These are phyloP conservation scores for Spathaspora sp. DNA, from an alignment of 805 yeast genomes.

Conservation along the genomic window DNA sequence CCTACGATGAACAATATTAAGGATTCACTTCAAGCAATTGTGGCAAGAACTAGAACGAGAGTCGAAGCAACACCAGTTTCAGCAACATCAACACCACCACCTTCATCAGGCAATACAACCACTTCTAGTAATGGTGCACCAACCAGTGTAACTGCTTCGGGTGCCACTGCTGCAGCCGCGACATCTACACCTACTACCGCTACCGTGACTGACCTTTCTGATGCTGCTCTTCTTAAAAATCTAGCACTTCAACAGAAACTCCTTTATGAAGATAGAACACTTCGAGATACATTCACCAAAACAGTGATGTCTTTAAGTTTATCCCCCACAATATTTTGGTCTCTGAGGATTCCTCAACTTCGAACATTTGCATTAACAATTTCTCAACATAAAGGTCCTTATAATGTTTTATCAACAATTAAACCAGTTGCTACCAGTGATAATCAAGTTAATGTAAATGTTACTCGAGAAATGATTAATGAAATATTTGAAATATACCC, in stretches of 20 bases:
- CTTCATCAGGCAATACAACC: constrained; percentile 3
- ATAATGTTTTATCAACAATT: constrained; percentile 89
- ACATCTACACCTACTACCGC: constrained; percentile 9
- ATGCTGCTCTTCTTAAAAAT: constrained; percentile 58
- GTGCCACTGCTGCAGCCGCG: constrained; percentile 11
- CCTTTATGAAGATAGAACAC: constrained; percentile 60
- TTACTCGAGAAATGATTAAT: constrained; percentile 84
- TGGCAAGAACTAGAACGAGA: constrained; percentile 60
- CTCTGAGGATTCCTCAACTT: constrained; percentile 70
- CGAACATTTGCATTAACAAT: constrained; percentile 83
- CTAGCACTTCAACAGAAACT: constrained; percentile 75
- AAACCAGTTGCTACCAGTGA: constrained; percentile 92
- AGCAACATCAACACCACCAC: constrained; percentile 7
- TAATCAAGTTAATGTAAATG: constrained; percentile 88
- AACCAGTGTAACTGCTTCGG: constrained; percentile 9
- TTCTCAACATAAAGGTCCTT: constrained; percentile 87
- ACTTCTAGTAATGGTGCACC: constrained; percentile 4
- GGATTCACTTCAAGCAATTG: constrained; percentile 61
- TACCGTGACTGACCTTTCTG: constrained; percentile 19
- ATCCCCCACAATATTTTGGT: constrained; percentile 84
- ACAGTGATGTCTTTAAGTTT: constrained; percentile 78
- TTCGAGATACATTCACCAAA: constrained; percentile 78
- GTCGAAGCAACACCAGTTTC: constrained; percentile 30
- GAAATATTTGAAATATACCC: constrained; percentile 93
- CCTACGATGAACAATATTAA: constrained; percentile 75